phyloP scores from a whole-genome alignment of 2,329 filamentous ascomycete genomes.

The Hypoxylon sp. region DNA sequence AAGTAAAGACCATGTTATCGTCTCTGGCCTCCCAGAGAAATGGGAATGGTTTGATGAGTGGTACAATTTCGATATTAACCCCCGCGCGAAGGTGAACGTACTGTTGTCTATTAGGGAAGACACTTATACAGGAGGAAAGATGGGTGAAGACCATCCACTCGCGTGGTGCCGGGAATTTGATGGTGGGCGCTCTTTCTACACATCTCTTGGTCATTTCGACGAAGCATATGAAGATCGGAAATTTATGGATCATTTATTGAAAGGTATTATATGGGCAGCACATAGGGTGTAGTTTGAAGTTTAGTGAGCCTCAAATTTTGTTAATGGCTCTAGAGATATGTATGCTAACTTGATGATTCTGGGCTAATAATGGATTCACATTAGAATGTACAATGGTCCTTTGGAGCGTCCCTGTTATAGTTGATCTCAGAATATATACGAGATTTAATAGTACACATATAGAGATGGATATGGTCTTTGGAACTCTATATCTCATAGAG shows the following conservation, averaged over 20 bases:
- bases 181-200: constrained; percentile 59
- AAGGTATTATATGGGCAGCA: constrained; percentile 46
- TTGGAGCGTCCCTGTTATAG: background rate
- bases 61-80: constrained; percentile 60
- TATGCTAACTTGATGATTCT: background rate
- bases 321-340: background rate
- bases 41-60: constrained; percentile 60
- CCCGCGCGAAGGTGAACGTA: constrained; percentile 52
- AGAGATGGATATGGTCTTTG: background rate
- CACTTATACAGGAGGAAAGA: constrained; percentile 56
- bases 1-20: constrained; percentile 53
- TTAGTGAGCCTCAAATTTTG: background rate
- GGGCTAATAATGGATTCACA: background rate
- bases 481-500: background rate
- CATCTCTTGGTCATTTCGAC: constrained; percentile 60
- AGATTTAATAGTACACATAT: background rate
- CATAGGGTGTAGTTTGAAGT: constrained; percentile 12
- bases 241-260: constrained; percentile 49
- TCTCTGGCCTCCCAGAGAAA: constrained; percentile 41
- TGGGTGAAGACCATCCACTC: constrained; percentile 58
- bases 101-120: constrained; percentile 58
- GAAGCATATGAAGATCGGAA: constrained; percentile 57
- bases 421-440: background rate
- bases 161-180: constrained; percentile 60
- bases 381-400: background rate